Conservation (phyloP, 257 asterid species). For the Solanum piurae region DNA sequence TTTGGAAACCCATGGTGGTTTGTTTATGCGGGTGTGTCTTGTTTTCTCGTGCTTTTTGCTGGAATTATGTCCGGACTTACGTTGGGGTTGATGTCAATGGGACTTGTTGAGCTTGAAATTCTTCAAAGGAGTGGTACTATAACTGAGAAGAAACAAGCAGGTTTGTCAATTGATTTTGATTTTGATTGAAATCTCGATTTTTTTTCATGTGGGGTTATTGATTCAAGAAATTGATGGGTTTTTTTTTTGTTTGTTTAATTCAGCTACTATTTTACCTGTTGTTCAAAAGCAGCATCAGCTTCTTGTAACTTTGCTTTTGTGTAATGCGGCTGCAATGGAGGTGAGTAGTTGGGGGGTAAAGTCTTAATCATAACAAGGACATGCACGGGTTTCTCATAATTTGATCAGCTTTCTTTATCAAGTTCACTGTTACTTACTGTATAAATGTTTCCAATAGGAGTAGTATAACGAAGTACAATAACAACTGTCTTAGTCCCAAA, state of each 20-base stretch:
- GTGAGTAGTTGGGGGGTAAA: constrained; percentile 18
- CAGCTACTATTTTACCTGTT: constrained; percentile 85
- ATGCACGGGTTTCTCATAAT: background rate
- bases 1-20: constrained; percentile 90
- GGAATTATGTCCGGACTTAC: constrained; percentile 96
- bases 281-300: constrained; percentile 97
- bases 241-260: background rate
- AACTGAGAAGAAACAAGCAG: constrained; percentile 83
- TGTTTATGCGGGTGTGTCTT: constrained; percentile 79
- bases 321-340: constrained; percentile 99
- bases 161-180: constrained; percentile 7
- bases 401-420: background rate
- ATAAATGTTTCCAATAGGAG: background rate
- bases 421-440: background rate
- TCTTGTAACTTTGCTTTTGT: constrained; percentile 83
- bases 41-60: constrained; percentile 85
- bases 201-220: background rate
- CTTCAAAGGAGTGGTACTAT: constrained; percentile 74
- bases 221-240: background rate
- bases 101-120: constrained; percentile 87
- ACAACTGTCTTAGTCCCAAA: background rate
- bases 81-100: constrained; percentile 88
- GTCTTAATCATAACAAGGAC: background rate
- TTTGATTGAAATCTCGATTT: background rate
- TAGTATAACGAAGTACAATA: background rate